These are phyloP conservation scores for Boeremia exigua DNA, from an alignment of 2,329 filamentous ascomycete genomes.

Conservation along the genomic window DNA sequence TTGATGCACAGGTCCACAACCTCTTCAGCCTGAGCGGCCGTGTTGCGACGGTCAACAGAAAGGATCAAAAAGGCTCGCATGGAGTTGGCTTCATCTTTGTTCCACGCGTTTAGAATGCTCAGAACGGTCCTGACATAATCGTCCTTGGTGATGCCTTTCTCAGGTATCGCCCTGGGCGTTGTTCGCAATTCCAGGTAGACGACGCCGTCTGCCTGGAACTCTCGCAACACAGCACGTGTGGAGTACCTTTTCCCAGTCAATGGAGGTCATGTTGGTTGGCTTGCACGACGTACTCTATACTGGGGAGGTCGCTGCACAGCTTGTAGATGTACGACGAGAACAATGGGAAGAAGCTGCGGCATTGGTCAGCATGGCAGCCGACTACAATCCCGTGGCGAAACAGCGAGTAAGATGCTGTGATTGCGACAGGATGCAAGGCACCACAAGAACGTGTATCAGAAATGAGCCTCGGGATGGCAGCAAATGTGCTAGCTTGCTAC, in stretches of 20 bases:
- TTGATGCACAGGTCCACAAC: constrained; percentile 68
- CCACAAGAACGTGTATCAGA: constrained; percentile 8
- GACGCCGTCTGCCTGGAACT: constrained; percentile 73
- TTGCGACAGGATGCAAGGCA: constrained; percentile 4
- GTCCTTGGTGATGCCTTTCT: constrained; percentile 62
- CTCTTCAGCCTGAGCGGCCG: constrained; percentile 64
- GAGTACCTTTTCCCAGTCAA: constrained; percentile 54
- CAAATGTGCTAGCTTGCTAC: constrained; percentile 1
- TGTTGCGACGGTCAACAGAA: constrained; percentile 73
- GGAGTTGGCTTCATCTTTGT: constrained; percentile 39
- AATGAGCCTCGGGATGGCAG: constrained; percentile 9
- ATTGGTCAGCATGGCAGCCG: constrained; percentile 22
- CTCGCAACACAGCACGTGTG: constrained; percentile 63
- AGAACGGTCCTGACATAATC: constrained; percentile 72
- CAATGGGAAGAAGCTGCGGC: constrained; percentile 71
- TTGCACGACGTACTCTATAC: constrained; percentile 63
- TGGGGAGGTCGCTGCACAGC: constrained; percentile 68
- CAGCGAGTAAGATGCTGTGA: constrained; percentile 1
- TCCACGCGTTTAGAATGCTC: constrained; percentile 63
- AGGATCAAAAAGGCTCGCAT: constrained; percentile 73
- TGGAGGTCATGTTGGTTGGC: not conserved
- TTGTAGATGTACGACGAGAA: constrained; percentile 82
- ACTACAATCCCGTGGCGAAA: not conserved
- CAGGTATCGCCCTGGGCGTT: constrained; percentile 70
- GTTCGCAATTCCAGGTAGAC: constrained; percentile 81